phyloP scores from a whole-genome alignment of 2,329 filamentous ascomycete genomes.

The Xylaria sp. region DNA sequence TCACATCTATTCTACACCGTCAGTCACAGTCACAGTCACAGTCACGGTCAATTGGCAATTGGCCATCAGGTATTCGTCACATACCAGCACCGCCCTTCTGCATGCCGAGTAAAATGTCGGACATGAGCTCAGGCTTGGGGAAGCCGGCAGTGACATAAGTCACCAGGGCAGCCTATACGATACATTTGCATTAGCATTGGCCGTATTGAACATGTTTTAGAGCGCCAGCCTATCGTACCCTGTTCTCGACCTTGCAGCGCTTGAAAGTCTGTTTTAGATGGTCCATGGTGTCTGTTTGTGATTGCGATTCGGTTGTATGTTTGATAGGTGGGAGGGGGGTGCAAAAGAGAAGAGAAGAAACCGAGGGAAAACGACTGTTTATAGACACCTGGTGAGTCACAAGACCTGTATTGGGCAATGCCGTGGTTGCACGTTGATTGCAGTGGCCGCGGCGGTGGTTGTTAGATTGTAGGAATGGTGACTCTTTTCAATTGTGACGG shows the following conservation, averaged over 20 bases:
- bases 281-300: slow-evolving; percentile 60
- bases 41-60: slow-evolving; percentile 24
- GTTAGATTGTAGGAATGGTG: slow-evolving; percentile 13
- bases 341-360: background rate
- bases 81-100: slow-evolving; percentile 91
- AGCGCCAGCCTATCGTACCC: slow-evolving; percentile 54
- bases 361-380: slow-evolving; percentile 9
- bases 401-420: background rate
- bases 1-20: slow-evolving; percentile 74
- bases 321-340: slow-evolving; percentile 6
- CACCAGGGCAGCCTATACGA: slow-evolving; percentile 79
- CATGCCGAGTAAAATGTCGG: slow-evolving; percentile 86
- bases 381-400: slow-evolving; percentile 31
- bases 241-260: slow-evolving; percentile 68
- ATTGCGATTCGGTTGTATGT: background rate
- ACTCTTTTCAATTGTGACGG: slow-evolving; percentile 18
- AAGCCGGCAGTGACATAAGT: slow-evolving; percentile 97
- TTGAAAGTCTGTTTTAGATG: slow-evolving; percentile 68
- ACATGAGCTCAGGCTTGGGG: slow-evolving; percentile 82
- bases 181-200: slow-evolving; percentile 3
- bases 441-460: background rate
- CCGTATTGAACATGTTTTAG: background rate
- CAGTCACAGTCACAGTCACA: slow-evolving; percentile 5
- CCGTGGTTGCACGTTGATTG: background rate
- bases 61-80: slow-evolving; percentile 44